These are phyloP conservation scores for Mycena haematopus DNA, from an alignment of 768 basidiomycete genomes.

Conservation along the genomic window DNA sequence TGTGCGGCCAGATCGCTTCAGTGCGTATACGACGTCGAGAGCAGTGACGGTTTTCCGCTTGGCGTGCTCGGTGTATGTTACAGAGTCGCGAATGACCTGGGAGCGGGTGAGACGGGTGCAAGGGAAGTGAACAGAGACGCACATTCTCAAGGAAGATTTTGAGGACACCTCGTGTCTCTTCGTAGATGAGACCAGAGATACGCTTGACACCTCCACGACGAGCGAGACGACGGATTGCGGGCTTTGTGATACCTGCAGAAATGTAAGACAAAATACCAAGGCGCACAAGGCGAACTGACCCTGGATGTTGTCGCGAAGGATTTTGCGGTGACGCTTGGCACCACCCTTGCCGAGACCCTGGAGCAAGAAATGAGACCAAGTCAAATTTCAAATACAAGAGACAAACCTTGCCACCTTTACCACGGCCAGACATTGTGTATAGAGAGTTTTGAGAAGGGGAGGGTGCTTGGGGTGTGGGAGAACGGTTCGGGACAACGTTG, in stretches of 20 bases:
- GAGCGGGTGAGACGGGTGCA: background rate
- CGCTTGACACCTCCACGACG: constrained; percentile 94
- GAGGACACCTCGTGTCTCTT: constrained; percentile 90
- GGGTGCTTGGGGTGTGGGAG: constrained; percentile 5
- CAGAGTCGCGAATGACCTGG: constrained; percentile 85
- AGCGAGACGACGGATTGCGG: constrained; percentile 85
- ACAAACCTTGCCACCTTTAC: constrained; percentile 88
- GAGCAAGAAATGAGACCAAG: no score
- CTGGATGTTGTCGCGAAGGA: constrained; percentile 78
- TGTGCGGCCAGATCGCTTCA: constrained; percentile 76
- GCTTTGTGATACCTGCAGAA: constrained; percentile 74
- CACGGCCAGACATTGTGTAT: constrained; percentile 75
- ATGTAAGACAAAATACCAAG: constrained; percentile 5
- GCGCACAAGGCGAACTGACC: constrained; percentile 41
- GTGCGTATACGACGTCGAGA: constrained; percentile 82
- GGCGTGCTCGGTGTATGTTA: constrained; percentile 93
- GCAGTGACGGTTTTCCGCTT: constrained; percentile 88
- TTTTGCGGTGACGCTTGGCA: constrained; percentile 84
- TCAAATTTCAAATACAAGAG: no score
- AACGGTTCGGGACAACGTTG: background rate
- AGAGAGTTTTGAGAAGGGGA: constrained; percentile 8
- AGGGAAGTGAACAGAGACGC: constrained; percentile 25
- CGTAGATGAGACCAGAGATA: constrained; percentile 87
- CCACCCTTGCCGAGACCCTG: constrained; percentile 90
- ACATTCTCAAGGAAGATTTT: constrained; percentile 89